Conservation (phyloP, 2,329 filamentous ascomycete genomes). For the Trichoderma harzianum region DNA sequence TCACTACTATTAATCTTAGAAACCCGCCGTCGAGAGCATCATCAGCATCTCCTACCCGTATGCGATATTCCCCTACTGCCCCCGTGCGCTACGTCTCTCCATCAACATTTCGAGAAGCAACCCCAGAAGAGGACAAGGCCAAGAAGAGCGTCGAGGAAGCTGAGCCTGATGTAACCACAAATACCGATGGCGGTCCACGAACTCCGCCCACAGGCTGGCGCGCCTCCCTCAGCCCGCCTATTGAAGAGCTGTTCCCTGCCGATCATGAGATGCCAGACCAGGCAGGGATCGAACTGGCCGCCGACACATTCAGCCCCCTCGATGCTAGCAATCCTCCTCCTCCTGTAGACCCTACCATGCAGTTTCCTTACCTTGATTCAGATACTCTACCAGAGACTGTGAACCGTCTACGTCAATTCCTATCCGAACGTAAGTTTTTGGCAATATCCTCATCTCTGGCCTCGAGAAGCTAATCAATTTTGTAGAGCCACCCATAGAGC, state of each 20-base stretch:
- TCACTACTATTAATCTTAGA: constrained; percentile 61
- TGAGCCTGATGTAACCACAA: constrained; percentile 37
- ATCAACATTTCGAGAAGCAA: neutral
- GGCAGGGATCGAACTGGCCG: constrained; percentile 32
- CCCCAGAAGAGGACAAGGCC: constrained; percentile 29
- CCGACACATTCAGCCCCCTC: neutral
- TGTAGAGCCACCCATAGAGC: constrained; percentile 43
- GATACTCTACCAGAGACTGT: constrained; percentile 32
- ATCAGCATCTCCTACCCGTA: constrained; percentile 29
- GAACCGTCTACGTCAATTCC: constrained; percentile 37
- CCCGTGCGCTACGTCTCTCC: neutral
- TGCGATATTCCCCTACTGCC: neutral
- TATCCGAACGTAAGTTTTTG: constrained; percentile 29
- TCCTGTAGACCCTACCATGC: constrained; percentile 40
- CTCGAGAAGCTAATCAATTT: constrained; percentile 22
- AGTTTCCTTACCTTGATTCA: constrained; percentile 46
- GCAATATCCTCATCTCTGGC: neutral
- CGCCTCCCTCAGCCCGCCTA: constrained; percentile 41
- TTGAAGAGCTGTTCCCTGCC: constrained; percentile 30
- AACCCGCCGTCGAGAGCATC: constrained; percentile 41
- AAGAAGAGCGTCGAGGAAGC: constrained; percentile 46
- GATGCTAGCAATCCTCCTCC: constrained; percentile 20
- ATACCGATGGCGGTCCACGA: constrained; percentile 24
- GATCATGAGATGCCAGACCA: constrained; percentile 30
- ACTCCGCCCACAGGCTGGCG: constrained; percentile 22